Percentiles rank a stretch among this genome's conserved stretches.
phyloP scores from a whole-genome alignment of 129 eudicot species.

The Flaveria linearis region DNA sequence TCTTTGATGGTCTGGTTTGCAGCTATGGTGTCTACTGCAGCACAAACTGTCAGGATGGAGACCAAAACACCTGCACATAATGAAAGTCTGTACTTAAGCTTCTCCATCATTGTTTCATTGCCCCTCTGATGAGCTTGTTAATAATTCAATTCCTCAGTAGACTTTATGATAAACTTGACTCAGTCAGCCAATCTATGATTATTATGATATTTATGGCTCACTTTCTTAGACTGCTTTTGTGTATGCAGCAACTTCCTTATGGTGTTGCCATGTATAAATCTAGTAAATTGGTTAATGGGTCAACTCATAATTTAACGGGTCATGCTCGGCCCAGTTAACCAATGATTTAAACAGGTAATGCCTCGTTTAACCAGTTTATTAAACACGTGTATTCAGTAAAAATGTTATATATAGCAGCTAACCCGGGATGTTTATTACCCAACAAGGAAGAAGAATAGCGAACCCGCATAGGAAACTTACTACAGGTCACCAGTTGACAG shows the following conservation, averaged over 20 bases:
- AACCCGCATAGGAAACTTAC: not conserved
- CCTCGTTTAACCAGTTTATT: too few relatives aligned
- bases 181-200: not conserved
- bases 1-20: conserved; percentile 12
- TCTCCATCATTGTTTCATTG: not conserved
- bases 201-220: not conserved
- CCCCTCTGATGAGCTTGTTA: not conserved
- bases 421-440: too few relatives aligned
- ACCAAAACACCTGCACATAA: not conserved
- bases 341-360: too few relatives aligned
- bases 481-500: not conserved
- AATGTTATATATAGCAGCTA: too few relatives aligned
- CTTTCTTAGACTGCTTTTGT: not conserved
- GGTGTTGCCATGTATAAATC: not conserved
- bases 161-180: not conserved
- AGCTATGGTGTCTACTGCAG: not conserved
- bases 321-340: too few relatives aligned
- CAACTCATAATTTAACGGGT: too few relatives aligned
- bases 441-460: too few relatives aligned
- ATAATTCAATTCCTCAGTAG: not conserved
- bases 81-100: not conserved
- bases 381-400: too few relatives aligned
- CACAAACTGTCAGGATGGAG: not conserved
- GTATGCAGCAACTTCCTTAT: not conserved
- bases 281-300: too few relatives aligned